These are phyloP conservation scores for Oryza longistaminata DNA, from an alignment of 176 grass and related monocot species.

Conservation along the genomic window DNA sequence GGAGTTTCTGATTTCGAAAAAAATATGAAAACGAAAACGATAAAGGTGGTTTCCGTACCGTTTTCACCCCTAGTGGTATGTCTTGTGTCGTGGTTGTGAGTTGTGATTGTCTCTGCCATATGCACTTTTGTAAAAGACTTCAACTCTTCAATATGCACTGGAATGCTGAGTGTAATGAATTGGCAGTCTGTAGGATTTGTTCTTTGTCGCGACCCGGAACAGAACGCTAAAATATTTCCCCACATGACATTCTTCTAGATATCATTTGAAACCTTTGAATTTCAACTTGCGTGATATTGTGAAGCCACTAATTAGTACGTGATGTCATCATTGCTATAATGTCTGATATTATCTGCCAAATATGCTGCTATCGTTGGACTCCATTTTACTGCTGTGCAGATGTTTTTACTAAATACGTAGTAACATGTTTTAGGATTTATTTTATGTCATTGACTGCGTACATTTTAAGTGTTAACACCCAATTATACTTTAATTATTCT, in stretches of 20 bases:
- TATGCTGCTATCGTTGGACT: conserved; percentile 2
- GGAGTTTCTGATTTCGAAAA: no score
- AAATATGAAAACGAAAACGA: no score
- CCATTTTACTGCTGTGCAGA: background rate
- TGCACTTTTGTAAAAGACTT: no score
- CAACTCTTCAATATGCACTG: background rate
- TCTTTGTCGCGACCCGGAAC: background rate
- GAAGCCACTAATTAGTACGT: background rate
- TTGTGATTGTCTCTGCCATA: conserved; percentile 1
- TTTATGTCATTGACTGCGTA: background rate
- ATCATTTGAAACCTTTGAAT: conserved; percentile 22
- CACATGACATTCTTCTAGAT: background rate
- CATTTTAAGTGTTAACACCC: background rate
- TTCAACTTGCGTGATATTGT: conserved; percentile 8
- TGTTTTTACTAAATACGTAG: conserved; percentile 3
- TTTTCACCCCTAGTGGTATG: background rate
- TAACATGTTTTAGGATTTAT: background rate
- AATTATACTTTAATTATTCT: background rate
- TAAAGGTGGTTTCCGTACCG: no score
- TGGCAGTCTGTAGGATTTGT: background rate
- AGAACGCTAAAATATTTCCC: no score
- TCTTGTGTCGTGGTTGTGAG: background rate
- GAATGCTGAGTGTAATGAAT: conserved; percentile 20
- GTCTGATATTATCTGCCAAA: conserved; percentile 23
- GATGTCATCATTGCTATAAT: conserved; percentile 11